phyloP scores from a whole-genome alignment of 148 eudicot genomes.

The Polygonum maritimum region DNA sequence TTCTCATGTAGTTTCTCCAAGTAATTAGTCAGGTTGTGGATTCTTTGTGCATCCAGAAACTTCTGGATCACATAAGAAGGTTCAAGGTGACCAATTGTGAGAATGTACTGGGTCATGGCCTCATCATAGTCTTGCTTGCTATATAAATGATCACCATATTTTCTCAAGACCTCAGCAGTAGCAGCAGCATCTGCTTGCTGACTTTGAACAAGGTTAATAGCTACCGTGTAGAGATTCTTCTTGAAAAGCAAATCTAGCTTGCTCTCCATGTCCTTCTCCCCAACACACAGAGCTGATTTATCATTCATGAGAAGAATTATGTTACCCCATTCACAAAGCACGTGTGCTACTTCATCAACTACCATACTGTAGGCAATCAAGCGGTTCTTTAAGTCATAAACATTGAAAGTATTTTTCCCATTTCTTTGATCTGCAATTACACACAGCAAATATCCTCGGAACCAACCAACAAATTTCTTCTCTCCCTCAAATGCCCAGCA shows the following conservation, averaged over 20 bases:
- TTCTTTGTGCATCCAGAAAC: slow-evolving; percentile 97
- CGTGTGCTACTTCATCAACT: slow-evolving; percentile 71
- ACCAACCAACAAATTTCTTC: slow-evolving; percentile 89
- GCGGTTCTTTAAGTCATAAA: slow-evolving; percentile 85
- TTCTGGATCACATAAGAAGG: slow-evolving; percentile 97
- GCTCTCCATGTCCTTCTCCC: slow-evolving; percentile 99
- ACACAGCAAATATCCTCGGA: slow-evolving; percentile 90
- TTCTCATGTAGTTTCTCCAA: slow-evolving; percentile 92
- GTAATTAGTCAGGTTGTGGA: slow-evolving; percentile 88
- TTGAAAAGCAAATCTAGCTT: slow-evolving; percentile 93
- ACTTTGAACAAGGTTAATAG: slow-evolving; percentile 89
- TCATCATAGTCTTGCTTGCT: slow-evolving; percentile 84
- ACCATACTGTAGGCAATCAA: slow-evolving; percentile 73
- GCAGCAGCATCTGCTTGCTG: slow-evolving; percentile 99
- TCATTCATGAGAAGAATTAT: slow-evolving; percentile 80
- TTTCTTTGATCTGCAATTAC: slow-evolving; percentile 82
- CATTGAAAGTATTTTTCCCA: slow-evolving; percentile 67
- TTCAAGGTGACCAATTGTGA: slow-evolving; percentile 88
- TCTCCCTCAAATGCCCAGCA: slow-evolving; percentile 99
- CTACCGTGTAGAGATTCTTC: slow-evolving; percentile 92
- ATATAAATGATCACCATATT: slow-evolving; percentile 92
- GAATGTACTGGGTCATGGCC: slow-evolving; percentile 95
- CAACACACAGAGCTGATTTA: slow-evolving; percentile 70
- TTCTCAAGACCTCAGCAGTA: slow-evolving; percentile 94
- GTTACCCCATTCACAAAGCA: slow-evolving; percentile 99